These are phyloP conservation scores for Pleomassaria siparia DNA, from an alignment of 2,329 filamentous ascomycete species.

Conservation along the genomic window DNA sequence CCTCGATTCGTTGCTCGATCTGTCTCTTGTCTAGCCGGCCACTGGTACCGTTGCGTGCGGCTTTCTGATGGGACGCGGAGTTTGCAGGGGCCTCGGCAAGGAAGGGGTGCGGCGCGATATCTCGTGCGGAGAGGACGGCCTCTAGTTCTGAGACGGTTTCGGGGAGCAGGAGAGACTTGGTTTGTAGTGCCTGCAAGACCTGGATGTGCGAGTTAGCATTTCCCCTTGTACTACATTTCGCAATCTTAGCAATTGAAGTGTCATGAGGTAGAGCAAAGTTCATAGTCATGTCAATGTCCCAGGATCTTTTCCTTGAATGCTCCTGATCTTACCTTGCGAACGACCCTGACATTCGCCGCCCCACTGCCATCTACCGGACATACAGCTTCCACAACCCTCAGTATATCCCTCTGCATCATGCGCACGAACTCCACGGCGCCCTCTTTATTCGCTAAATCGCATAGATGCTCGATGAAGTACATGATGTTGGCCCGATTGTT, in stretches of 20 bases:
- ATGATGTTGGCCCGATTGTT: conserved; percentile 98
- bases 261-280: no score
- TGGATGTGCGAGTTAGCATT: conserved; percentile 28
- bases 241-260: no score
- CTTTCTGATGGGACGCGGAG: no score
- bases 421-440: conserved; percentile 79
- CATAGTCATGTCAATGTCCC: no score
- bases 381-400: conserved; percentile 88
- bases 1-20: conserved; percentile 94
- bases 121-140: conserved; percentile 77
- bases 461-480: conserved; percentile 96
- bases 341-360: conserved; percentile 90
- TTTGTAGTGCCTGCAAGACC: conserved; percentile 70
- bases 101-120: conserved; percentile 46
- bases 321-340: conserved; percentile 81
- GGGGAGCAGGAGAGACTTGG: conserved; percentile 70
- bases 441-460: conserved; percentile 79
- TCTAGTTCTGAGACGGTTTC: conserved; percentile 80
- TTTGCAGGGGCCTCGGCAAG: conserved; percentile 10
- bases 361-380: conserved; percentile 84
- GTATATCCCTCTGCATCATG: conserved; percentile 94
- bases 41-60: conserved; percentile 35
- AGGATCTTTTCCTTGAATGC: no score
- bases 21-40: conserved; percentile 76
- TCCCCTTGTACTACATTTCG: no score